Base-by-base conservation (phyloP, 805 yeast genomes). In the Cyberlindnera saturnus region DNA sequence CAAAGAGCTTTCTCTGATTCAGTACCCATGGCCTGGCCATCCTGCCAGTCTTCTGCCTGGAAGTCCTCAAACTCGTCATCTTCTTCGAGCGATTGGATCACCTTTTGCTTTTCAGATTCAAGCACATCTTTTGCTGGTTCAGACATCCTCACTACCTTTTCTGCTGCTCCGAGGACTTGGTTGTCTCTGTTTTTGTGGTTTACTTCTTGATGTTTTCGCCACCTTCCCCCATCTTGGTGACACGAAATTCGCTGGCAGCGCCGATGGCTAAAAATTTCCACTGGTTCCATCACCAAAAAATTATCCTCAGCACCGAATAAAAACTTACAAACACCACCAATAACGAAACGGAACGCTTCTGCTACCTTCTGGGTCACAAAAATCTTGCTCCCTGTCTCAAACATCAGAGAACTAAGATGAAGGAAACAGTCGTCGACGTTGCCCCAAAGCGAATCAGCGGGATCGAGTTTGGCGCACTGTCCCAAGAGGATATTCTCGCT, bases 31-130 rank as follows among this genome's bases (percentile, higher is more conserved):
- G 82, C 63, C 55, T 81, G 72, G 44, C 72, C 63, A 32, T 71
- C 74, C n/a, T 75, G 65, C 96, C 96, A 89, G 53, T 83, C 81
- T 59, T 89, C 96, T 43, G 79, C 88, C 14, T 96, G 96, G 70
- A 91, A 91, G 61, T 91, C 98, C 68, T 91, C 98, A 60, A 91
- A 91, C 63, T 90, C 97, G 61, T 91, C 98, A 59, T 91, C 97
- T 56, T 91, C 96, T 61, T 91, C 98, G 39, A 91, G 69, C 2
- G 95, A 78, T 57, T 82, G 86, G 59, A 85, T 51, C 20, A 54
- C 48, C 20, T 55, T 53, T 39, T 56, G 55, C 41, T 58, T 56
- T 44, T 56, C 52, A 9, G 49, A 35, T 40, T 51, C 56, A 13
- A 42, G 33, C 8, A 46, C 44, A n/a, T 49, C 50, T 6, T 51